Conservation (phyloP, 257 asterid genomes). For the Ilex aquifolium region DNA sequence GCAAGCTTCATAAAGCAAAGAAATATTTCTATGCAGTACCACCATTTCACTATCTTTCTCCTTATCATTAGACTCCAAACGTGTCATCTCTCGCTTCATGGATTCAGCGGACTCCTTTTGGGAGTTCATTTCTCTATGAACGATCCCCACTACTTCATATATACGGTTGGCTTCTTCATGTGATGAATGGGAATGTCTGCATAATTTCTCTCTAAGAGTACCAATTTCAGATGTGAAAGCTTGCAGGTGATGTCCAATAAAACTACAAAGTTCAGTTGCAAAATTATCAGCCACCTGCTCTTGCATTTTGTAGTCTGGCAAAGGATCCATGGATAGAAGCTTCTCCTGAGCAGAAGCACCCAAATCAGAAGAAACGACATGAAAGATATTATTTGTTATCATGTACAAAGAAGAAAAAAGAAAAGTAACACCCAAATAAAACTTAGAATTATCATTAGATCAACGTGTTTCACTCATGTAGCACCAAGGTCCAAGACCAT, state of each 20-base stretch:
- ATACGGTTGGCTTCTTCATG: conserved; percentile 52
- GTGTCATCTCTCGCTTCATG: conserved; percentile 38
- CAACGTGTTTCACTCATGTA: no score
- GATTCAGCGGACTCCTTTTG: conserved; percentile 51
- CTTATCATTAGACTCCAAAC: conserved; percentile 40
- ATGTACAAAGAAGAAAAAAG: neutral
- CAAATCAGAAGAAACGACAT: neutral
- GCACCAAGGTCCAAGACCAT: no score
- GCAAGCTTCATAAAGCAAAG: conserved; percentile 62
- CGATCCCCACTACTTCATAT: conserved; percentile 42
- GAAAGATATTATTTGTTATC: neutral
- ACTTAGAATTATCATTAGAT: neutral
- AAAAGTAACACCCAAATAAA: neutral
- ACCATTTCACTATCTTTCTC: conserved; percentile 68
- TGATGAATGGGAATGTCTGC: conserved; percentile 45
- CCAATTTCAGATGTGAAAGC: conserved; percentile 40
- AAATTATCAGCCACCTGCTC: conserved; percentile 3
- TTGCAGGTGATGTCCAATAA: conserved; percentile 41
- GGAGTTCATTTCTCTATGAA: conserved; percentile 42
- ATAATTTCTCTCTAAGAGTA: conserved; percentile 50
- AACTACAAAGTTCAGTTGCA: neutral
- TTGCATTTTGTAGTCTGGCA: conserved; percentile 13
- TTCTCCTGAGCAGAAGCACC: neutral
- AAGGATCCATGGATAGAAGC: conserved; percentile 1
- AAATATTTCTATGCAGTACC: conserved; percentile 35